Conservation (phyloP, 441 rosid genomes). For the Syzygium syzygioides region DNA sequence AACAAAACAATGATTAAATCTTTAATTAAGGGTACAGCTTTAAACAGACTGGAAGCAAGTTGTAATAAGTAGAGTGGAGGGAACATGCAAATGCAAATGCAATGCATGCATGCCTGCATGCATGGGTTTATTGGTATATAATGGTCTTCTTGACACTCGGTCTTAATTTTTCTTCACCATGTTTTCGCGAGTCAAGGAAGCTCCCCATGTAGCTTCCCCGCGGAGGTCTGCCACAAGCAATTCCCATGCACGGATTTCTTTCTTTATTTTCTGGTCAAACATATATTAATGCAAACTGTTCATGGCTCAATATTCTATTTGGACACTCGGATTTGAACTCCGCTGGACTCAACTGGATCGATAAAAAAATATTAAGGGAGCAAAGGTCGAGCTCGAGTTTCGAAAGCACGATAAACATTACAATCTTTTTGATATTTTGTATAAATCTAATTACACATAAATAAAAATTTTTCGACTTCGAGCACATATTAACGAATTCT, state of each 20-base stretch:
- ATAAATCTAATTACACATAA: not conserved
- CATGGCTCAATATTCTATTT: not conserved
- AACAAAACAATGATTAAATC: not conserved
- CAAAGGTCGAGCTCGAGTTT: not conserved
- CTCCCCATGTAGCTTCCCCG: not conserved
- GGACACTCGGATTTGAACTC: not conserved
- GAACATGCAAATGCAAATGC: not conserved
- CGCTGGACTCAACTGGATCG: not conserved
- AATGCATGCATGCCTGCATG: not conserved
- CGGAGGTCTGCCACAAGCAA: not conserved
- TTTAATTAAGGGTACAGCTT: not conserved
- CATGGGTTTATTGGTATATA: not conserved
- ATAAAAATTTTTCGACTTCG: not conserved
- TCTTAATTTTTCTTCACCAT: not conserved
- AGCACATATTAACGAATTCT: not conserved
- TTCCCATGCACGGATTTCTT: not conserved
- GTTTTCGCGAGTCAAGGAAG: not conserved
- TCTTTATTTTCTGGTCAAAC: not conserved
- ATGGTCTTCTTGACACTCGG: not conserved
- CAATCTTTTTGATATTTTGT: not conserved
- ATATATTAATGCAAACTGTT: not conserved
- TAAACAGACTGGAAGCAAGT: not conserved
- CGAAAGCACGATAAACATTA: not conserved
- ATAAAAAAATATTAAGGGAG: not conserved
- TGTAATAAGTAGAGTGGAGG: not conserved